Conservation (phyloP, 2,329 filamentous ascomycete genomes). For the Aspergillus phoenicis region DNA sequence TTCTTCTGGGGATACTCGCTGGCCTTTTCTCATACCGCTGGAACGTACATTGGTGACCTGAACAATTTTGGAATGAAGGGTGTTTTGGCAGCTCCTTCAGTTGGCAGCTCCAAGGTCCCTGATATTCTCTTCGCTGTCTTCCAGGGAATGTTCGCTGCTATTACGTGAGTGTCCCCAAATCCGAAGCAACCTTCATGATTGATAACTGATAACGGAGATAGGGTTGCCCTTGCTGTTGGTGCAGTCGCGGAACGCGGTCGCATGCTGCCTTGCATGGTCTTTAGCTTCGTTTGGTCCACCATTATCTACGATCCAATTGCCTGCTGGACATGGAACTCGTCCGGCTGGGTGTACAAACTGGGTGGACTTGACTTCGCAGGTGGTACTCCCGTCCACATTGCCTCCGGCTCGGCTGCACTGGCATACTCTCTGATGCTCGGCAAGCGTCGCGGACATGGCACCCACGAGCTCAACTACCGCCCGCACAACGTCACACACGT, state of each 20-base stretch:
- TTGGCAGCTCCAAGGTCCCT: conserved; percentile 72
- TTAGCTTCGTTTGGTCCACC: conserved; percentile 92
- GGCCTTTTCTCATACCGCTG: conserved; percentile 76
- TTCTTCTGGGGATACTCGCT: conserved; percentile 93
- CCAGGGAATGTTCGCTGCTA: conserved; percentile 62
- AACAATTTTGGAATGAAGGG: conserved; percentile 77
- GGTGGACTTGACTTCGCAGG: conserved; percentile 87
- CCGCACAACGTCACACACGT: conserved; percentile 93
- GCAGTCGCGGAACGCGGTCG: conserved; percentile 84
- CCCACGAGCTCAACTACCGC: conserved; percentile 85
- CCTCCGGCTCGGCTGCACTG: conserved; percentile 78
- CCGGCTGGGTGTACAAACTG: conserved; percentile 77
- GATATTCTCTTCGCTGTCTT: conserved; percentile 85
- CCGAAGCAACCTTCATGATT: background rate
- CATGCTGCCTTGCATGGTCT: conserved; percentile 84
- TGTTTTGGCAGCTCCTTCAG: conserved; percentile 73
- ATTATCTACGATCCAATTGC: conserved; percentile 90
- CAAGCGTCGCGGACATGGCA: conserved; percentile 80
- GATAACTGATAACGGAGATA: conserved; percentile 34
- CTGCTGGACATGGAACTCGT: conserved; percentile 91
- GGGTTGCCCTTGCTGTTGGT: conserved; percentile 79
- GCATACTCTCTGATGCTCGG: conserved; percentile 92
- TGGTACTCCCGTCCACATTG: conserved; percentile 86
- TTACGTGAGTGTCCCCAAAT: conserved; percentile 66
- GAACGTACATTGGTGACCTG: conserved; percentile 75